Evolutionary conservation across 2,329 filamentous ascomycete species (phyloP).

Genomic region (Orbilia brochopaga): DNA sequence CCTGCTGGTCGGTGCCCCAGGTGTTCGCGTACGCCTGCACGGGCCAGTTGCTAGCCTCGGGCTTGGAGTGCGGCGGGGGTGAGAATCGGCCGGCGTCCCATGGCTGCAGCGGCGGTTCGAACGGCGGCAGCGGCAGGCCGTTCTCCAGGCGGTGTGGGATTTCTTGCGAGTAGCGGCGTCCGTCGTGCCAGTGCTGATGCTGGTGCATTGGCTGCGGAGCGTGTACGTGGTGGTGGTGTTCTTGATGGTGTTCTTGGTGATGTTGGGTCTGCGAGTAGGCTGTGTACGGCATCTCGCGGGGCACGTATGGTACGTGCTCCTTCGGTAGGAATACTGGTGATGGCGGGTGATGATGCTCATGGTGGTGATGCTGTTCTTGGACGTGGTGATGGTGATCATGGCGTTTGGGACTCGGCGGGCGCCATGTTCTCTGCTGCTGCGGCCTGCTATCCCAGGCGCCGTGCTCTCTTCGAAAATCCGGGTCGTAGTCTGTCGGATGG

Average conservation of each 20-base stretch:
- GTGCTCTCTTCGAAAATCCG: conserved; percentile 46
- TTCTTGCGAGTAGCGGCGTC: conserved; percentile 48
- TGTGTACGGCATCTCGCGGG: conserved; percentile 40
- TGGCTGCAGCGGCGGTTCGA: conserved; percentile 57
- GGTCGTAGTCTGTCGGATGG: conserved; percentile 46
- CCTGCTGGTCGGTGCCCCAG: conserved; percentile 69
- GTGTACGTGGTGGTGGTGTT: conserved; percentile 51
- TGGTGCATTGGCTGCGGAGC: conserved; percentile 50
- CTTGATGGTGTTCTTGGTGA: conserved; percentile 52
- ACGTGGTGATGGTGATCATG: conserved; percentile 52
- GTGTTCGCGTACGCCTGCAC: conserved; percentile 72
- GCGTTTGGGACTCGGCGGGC: conserved; percentile 52
- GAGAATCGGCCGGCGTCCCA: conserved; percentile 62
- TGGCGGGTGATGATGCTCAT: conserved; percentile 23
- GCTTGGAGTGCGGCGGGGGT: conserved; percentile 71
- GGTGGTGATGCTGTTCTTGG: conserved; percentile 47
- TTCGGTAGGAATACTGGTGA: conserved; percentile 33
- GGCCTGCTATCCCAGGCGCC: conserved; percentile 50
- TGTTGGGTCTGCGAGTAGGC: conserved; percentile 55
- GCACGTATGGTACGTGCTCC: conserved; percentile 48
- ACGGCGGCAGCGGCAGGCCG: conserved; percentile 46
- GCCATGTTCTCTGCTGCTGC: conserved; percentile 47
- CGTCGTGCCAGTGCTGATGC: conserved; percentile 51
- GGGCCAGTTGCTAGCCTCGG: conserved; percentile 85
- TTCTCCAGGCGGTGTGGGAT: conserved; percentile 51